A percentile compares a stretch with the other conserved stretches of the same genome.
Conservation (phyloP, 768 basidiomycete species). For the Auriculariales sp. region DNA sequence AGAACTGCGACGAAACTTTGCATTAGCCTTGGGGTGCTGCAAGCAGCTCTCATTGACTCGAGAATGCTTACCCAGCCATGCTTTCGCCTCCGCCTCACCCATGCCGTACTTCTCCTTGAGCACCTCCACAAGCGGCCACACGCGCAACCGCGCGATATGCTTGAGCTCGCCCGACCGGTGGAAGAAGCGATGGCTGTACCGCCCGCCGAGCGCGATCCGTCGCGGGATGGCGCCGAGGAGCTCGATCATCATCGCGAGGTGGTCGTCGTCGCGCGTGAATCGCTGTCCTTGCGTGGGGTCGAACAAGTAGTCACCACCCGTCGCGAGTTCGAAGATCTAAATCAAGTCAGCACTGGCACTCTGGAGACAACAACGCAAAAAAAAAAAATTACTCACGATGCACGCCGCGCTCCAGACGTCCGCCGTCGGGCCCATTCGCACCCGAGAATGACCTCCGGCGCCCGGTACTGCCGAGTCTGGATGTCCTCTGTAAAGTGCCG, state of each 20-base stretch:
- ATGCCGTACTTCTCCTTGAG: conserved; percentile 94
- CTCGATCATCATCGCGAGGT: conserved; percentile 97
- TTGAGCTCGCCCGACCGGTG: conserved; percentile 81
- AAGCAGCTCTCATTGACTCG: no score
- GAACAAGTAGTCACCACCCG: conserved; percentile 97
- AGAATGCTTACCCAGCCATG: no score
- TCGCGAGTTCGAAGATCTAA: conserved; percentile 91
- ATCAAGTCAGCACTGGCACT: not conserved
- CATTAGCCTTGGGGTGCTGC: no score
- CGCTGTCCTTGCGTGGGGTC: conserved; percentile 90
- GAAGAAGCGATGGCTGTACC: conserved; percentile 91
- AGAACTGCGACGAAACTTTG: no score
- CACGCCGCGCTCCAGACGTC: conserved; percentile 97
- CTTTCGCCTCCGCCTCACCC: conserved; percentile 66
- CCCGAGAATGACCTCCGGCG: conserved; percentile 93
- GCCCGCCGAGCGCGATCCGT: conserved; percentile 72
- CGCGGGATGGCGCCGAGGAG: conserved; percentile 83
- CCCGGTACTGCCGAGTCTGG: conserved; percentile 92
- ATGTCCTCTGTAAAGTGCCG: conserved; percentile 99
- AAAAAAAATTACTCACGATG: conserved; percentile 56
- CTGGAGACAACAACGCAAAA: not conserved
- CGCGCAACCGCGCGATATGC: conserved; percentile 87
- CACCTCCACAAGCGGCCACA: conserved; percentile 73
- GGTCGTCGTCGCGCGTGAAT: conserved; percentile 93
- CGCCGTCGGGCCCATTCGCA: conserved; percentile 88